Evolutionary conservation across 1,139 yeast genomes (phyloP).

Genomic region (Geotrichum phurueaensis): DNA sequence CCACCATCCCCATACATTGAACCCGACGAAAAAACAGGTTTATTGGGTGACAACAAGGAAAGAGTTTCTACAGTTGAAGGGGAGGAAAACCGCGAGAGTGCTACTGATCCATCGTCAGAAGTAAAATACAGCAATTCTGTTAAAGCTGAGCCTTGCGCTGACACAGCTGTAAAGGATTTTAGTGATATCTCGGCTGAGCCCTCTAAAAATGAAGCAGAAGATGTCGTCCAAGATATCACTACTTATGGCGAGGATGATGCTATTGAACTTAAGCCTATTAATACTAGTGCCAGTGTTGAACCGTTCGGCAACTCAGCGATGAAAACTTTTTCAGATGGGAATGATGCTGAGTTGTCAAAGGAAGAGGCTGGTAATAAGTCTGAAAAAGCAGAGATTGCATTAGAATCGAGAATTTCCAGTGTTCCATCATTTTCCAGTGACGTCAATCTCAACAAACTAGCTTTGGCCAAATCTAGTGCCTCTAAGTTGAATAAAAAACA

Average conservation of each 20-base stretch:
- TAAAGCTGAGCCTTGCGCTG: background rate
- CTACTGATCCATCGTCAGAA: background rate
- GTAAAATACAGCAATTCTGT: background rate
- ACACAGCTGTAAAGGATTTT: background rate
- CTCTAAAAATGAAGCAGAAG: background rate
- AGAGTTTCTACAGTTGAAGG: background rate
- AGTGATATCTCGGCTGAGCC: background rate
- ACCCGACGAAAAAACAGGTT: background rate
- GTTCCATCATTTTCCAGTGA: slow-evolving; percentile 5
- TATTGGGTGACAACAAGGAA: background rate
- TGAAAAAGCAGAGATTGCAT: background rate
- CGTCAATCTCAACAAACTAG: background rate
- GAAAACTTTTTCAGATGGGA: background rate
- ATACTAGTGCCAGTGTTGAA: background rate
- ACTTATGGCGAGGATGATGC: background rate
- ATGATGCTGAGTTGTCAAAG: background rate
- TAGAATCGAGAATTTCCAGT: background rate
- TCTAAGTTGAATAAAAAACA: background rate
- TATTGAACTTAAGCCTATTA: background rate
- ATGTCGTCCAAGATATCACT: background rate
- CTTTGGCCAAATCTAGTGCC: background rate
- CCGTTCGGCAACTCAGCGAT: background rate
- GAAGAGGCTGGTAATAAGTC: background rate
- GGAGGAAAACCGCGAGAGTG: background rate
- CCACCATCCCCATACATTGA: background rate